Evolutionary conservation across 2,329 filamentous ascomycete species (phyloP).

Genomic region (Madurella fahalii): DNA sequence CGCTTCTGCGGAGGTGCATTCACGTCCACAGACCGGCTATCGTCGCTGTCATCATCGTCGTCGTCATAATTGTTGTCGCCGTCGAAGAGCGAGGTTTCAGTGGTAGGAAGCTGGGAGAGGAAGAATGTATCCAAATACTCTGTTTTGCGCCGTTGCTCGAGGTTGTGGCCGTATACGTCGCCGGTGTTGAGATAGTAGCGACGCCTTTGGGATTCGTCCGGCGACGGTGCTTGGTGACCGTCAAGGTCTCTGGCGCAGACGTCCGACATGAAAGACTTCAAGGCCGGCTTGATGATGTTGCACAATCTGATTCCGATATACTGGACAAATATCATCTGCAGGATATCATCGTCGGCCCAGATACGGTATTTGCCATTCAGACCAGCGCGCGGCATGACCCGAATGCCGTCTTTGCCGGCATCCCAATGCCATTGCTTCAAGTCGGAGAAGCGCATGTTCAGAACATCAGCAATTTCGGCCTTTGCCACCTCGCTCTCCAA

Average conservation of each 20-base stretch:
- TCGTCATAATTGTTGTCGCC: constrained; percentile 20
- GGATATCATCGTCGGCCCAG: constrained; percentile 44
- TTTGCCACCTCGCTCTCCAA: constrained; percentile 36
- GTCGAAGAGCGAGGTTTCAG: constrained; percentile 25
- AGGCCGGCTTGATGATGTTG: constrained; percentile 27
- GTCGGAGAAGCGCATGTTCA: constrained; percentile 41
- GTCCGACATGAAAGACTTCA: constrained; percentile 24
- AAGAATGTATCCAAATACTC: constrained; percentile 32
- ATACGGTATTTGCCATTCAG: constrained; percentile 43
- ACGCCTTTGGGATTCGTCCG: constrained; percentile 27
- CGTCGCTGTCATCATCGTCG: constrained; percentile 20
- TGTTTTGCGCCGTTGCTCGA: constrained; percentile 20
- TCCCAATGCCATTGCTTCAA: constrained; percentile 42
- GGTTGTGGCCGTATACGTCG: neutral
- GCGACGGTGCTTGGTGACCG: constrained; percentile 12
- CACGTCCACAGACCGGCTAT: constrained; percentile 2
- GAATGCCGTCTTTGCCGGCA: constrained; percentile 37
- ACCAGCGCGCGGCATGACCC: constrained; percentile 39
- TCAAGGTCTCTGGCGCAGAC: constrained; percentile 14
- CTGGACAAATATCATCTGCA: constrained; percentile 43
- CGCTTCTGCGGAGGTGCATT: constrained; percentile 19
- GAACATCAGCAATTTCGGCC: constrained; percentile 39
- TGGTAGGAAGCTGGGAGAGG: constrained; percentile 32
- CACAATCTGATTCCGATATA: constrained; percentile 38
- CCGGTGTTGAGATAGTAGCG: constrained; percentile 26